A percentile compares a stretch with the other conserved stretches of the same genome.
phyloP scores from a whole-genome alignment of 768 basidiomycete species.

The Termitomyces sp. region DNA sequence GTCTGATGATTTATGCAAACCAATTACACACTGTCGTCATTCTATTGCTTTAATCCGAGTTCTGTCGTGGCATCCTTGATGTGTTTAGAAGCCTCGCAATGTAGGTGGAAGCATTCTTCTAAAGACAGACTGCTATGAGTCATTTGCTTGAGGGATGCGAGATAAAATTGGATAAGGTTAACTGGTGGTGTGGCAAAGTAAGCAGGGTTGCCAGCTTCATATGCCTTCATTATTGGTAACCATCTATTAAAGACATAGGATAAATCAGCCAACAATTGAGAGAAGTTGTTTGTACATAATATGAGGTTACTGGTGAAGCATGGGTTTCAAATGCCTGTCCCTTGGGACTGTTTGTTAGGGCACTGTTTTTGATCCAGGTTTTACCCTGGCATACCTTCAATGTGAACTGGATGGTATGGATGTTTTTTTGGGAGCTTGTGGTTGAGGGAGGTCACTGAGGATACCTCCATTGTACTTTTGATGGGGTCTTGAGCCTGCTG shows the following conservation, averaged over 20 bases:
- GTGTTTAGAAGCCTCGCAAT: slow-evolving; percentile 62
- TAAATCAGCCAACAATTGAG: neutral
- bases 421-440: too few species aligned
- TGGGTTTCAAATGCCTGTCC: slow-evolving; percentile 56
- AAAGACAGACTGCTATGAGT: slow-evolving; percentile 60
- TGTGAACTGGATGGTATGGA: too few species aligned
- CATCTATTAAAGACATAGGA: slow-evolving; percentile 43
- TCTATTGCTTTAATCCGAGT: slow-evolving; percentile 80
- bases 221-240: slow-evolving; percentile 92
- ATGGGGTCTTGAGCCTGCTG: too few species aligned
- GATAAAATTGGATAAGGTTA: slow-evolving; percentile 90
- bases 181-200: slow-evolving; percentile 97
- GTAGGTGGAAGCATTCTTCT: slow-evolving; percentile 72
- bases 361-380: too few species aligned
- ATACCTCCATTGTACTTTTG: too few species aligned
- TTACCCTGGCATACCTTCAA: too few species aligned
- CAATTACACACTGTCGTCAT: slow-evolving; percentile 76
- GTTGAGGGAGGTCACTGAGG: too few species aligned
- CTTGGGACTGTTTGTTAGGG: too few species aligned
- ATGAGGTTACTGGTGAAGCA: slow-evolving; percentile 63
- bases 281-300: slow-evolving; percentile 55
- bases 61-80: slow-evolving; percentile 64
- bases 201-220: slow-evolving; percentile 74
- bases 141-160: slow-evolving; percentile 75
- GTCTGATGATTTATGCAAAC: too few species aligned